These are phyloP conservation scores for Inosperma sp. DNA, from an alignment of 768 basidiomycete species.

Conservation along the genomic window DNA sequence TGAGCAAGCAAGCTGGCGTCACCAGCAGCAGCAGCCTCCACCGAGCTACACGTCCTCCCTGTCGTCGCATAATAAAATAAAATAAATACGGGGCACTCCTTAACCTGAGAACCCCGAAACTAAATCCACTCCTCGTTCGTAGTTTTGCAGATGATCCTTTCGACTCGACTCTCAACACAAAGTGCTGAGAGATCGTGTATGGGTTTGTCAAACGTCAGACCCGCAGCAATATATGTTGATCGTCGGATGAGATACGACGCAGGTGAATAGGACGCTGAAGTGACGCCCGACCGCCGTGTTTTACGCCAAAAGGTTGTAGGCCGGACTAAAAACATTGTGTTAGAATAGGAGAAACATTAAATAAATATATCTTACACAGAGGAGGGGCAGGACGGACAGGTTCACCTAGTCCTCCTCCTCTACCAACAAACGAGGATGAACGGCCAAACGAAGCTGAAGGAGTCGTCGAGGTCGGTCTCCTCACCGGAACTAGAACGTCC, in stretches of 20 bases:
- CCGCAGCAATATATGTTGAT: conserved; percentile 75
- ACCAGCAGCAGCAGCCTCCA: no score
- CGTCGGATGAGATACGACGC: conserved; percentile 69
- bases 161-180: conserved; percentile 55
- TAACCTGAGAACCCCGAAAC: background rate
- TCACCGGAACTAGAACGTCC: background rate
- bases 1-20: no score
- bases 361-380: conserved; percentile 62
- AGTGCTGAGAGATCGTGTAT: conserved; percentile 57
- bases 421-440: background rate
- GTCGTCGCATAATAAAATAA: background rate
- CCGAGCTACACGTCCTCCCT: background rate
- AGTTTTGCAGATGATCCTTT: conserved; percentile 29
- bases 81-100: background rate
- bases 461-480: conserved; percentile 25
- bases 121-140: conserved; percentile 12
- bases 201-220: conserved; percentile 62
- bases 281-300: conserved; percentile 66
- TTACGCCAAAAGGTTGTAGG: conserved; percentile 80
- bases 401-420: conserved; percentile 29
- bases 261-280: conserved; percentile 67
- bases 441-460: background rate
- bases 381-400: conserved; percentile 59
- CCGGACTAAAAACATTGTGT: conserved; percentile 50
- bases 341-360: conserved; percentile 12